Conservation (phyloP, 2,329 filamentous ascomycete genomes). For the Claviceps spartinae region DNA sequence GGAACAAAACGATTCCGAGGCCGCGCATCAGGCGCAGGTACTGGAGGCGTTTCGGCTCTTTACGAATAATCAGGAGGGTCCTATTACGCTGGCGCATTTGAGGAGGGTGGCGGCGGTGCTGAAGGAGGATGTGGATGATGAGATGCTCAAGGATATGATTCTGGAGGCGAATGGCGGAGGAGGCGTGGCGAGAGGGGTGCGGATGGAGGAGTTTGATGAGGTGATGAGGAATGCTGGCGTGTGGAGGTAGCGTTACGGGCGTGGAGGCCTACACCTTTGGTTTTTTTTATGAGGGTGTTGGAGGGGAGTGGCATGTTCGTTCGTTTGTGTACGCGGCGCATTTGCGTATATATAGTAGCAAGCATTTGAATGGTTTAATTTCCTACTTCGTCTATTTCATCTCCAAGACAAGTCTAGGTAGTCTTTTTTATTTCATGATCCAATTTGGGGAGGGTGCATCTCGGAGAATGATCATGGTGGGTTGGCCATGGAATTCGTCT, state of each 20-base stretch:
- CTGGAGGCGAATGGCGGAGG: conserved; percentile 79
- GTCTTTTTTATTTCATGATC: too few relatives aligned
- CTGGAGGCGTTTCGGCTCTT: conserved; percentile 76
- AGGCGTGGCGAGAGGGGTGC: conserved; percentile 57
- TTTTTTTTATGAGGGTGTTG: neutral
- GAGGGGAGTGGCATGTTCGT: neutral
- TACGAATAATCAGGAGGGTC: conserved; percentile 37
- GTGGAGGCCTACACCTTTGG: too few relatives aligned
- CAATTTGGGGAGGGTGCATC: too few relatives aligned
- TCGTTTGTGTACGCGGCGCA: neutral
- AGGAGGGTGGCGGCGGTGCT: conserved; percentile 65
- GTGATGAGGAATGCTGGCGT: conserved; percentile 78
- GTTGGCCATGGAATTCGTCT: too few relatives aligned
- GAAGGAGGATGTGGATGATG: conserved; percentile 73
- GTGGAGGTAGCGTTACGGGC: conserved; percentile 41
- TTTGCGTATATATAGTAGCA: too few relatives aligned
- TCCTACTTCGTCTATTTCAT: too few relatives aligned
- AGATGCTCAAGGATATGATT: conserved; percentile 84
- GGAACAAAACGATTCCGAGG: conserved; percentile 35
- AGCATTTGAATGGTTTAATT: too few relatives aligned
- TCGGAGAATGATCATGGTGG: too few relatives aligned
- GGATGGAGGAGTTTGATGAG: conserved; percentile 66
- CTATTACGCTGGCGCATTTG: conserved; percentile 72
- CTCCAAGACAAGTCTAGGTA: too few relatives aligned
- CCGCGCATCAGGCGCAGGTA: conserved; percentile 51